Evolutionary conservation across 1,284 basidiomycete genomes (phyloP).

Genomic region (Volvariella surrecta): DNA sequence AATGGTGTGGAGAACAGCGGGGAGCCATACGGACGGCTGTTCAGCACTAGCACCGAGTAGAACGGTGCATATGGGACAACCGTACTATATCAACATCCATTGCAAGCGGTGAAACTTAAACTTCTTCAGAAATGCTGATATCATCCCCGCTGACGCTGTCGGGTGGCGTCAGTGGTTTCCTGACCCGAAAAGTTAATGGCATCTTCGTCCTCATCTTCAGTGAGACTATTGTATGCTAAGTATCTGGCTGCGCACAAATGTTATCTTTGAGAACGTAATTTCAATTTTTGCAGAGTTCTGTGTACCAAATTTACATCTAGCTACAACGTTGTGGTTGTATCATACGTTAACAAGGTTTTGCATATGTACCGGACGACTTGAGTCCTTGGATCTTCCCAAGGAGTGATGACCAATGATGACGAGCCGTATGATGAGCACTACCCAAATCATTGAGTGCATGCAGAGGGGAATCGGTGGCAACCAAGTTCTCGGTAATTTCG

Average conservation of each 20-base stretch:
- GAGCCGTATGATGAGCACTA: conserved; percentile 10
- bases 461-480: conserved; percentile 31
- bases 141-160: no score
- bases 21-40: conserved; percentile 44
- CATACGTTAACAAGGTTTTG: conserved; percentile 50
- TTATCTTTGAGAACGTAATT: no score
- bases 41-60: conserved; percentile 10
- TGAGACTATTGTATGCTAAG: no score
- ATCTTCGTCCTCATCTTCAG: no score
- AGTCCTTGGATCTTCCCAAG: conserved; percentile 34
- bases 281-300: no score
- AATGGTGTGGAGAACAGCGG: conserved; percentile 39
- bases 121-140: no score
- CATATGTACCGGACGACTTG: conserved; percentile 49
- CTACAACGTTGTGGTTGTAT: no score
- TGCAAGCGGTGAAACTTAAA: conserved; percentile 34
- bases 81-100: conserved; percentile 72
- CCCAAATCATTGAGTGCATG: conserved; percentile 45
- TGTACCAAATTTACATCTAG: no score
- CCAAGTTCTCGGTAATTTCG: conserved; percentile 50
- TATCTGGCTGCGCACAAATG: no score
- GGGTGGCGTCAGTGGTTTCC: no score
- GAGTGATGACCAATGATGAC: no score
- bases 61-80: conserved; percentile 7
- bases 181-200: no score